A percentile compares a stretch with the other conserved stretches of the same genome.
Evolutionary conservation across 768 basidiomycete species (phyloP).

Genomic region (Candolleomyces aberdarensis): DNA sequence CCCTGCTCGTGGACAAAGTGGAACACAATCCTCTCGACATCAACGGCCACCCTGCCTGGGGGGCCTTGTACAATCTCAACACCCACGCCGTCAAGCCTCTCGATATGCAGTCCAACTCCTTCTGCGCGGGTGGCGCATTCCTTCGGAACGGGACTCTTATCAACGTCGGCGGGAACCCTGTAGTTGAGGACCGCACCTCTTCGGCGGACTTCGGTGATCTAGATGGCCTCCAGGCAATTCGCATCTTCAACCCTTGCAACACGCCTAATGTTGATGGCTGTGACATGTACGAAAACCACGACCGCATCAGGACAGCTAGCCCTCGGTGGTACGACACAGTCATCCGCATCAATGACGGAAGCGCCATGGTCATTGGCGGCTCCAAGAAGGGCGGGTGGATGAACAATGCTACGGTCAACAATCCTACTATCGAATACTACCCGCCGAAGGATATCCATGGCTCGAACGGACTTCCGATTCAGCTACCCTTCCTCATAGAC

Average conservation of each 20-base stretch:
- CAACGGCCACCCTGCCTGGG: conserved; percentile 80
- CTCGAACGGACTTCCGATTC: conserved; percentile 64
- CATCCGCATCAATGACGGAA: conserved; percentile 69
- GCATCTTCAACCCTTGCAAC: conserved; percentile 67
- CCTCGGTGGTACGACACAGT: conserved; percentile 82
- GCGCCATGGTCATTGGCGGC: conserved; percentile 80
- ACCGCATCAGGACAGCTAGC: conserved; percentile 65
- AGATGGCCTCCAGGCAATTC: conserved; percentile 70
- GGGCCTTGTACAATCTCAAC: conserved; percentile 65
- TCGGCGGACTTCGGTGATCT: conserved; percentile 74
- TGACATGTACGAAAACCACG: conserved; percentile 62
- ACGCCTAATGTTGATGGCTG: conserved; percentile 47
- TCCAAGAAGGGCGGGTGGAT: conserved; percentile 85
- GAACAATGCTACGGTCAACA: conserved; percentile 77
- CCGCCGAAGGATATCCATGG: conserved; percentile 74
- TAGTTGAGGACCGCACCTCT: conserved; percentile 59
- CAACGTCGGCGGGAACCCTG: conserved; percentile 81
- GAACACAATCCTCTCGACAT: conserved; percentile 79
- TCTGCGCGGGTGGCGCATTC: conserved; percentile 82
- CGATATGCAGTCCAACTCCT: conserved; percentile 72
- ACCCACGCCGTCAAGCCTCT: conserved; percentile 63
- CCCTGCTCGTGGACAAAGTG: conserved; percentile 77
- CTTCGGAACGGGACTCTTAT: conserved; percentile 73
- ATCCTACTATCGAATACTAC: conserved; percentile 79
- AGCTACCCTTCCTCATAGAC: conserved; percentile 59